Percentiles rank a stretch among this genome's conserved stretches.
These are phyloP conservation scores for Metschnikowia chrysomelidarum DNA, from an alignment of 805 yeast genomes.

Conservation along the genomic window DNA sequence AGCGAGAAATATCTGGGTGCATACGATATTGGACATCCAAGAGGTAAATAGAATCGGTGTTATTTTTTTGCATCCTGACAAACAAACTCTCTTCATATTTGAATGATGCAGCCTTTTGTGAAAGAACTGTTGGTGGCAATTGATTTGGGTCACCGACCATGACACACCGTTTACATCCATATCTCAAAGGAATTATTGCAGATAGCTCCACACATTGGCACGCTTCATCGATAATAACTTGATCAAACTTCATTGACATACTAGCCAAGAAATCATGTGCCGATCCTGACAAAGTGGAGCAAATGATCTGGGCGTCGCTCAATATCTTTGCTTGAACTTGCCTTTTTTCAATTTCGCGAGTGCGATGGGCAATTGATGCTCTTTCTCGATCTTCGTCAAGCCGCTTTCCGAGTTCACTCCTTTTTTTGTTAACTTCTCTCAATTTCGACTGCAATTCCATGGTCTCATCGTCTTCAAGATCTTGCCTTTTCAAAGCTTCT, in stretches of 20 bases:
- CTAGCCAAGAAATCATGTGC: conserved; percentile 84
- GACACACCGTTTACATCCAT: conserved; percentile 85
- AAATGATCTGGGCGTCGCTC: conserved; percentile 76
- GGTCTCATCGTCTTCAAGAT: conserved; percentile 40
- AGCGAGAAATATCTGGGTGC: conserved; percentile 89
- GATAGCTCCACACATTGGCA: conserved; percentile 95
- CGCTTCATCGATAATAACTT: conserved; percentile 95
- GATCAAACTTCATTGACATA: conserved; percentile 75
- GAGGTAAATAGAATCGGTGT: conserved; percentile 61
- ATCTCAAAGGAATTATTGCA: conserved; percentile 85
- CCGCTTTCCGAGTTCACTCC: conserved; percentile 68
- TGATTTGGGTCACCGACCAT: conserved; percentile 99
- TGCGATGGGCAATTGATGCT: conserved; percentile 64
- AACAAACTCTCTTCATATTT: conserved; percentile 89
- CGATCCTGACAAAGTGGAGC: conserved; percentile 90
- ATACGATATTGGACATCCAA: conserved; percentile 94
- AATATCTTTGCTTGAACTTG: conserved; percentile 71
- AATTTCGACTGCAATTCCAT: conserved; percentile 48
- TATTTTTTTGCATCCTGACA: conserved; percentile 81
- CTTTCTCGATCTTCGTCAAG: conserved; percentile 79
- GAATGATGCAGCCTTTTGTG: conserved; percentile 77
- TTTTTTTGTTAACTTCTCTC: conserved; percentile 54
- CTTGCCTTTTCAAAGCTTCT: conserved; percentile 30
- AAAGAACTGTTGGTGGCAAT: conserved; percentile 93
- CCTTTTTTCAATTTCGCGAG: conserved; percentile 74